phyloP scores from a whole-genome alignment of 495 filamentous ascomycete species.

The Podospora fimiseda region DNA sequence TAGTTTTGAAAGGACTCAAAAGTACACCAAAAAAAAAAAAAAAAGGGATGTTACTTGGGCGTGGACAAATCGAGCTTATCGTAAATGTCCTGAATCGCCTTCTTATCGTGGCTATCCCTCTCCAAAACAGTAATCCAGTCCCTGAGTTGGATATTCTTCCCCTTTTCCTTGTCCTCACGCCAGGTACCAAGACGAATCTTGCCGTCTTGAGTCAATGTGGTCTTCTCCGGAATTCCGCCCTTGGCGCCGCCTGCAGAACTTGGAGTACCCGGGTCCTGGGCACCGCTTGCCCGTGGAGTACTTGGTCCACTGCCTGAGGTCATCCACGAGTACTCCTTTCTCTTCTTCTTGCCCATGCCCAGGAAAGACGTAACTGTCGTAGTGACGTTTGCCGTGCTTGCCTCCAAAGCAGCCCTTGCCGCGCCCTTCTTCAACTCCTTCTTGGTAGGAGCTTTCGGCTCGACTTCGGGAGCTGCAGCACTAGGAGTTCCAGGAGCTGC shows the following conservation, averaged over 20 bases:
- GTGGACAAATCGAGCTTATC: constrained; percentile 38
- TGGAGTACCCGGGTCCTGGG: constrained; percentile 21
- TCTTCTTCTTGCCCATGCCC: constrained; percentile 48
- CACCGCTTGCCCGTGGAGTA: constrained; percentile 34
- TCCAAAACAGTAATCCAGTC: constrained; percentile 63
- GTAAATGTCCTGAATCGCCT: constrained; percentile 50
- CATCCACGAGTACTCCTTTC: constrained; percentile 57
- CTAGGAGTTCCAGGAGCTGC: constrained; percentile 45
- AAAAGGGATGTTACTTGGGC: neutral
- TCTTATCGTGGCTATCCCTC: constrained; percentile 49
- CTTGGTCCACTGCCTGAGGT: constrained; percentile 40
- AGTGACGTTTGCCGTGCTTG: constrained; percentile 51
- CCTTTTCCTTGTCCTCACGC: constrained; percentile 56
- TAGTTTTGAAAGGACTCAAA: neutral
- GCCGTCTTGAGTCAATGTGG: constrained; percentile 30
- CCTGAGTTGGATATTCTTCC: constrained; percentile 60
- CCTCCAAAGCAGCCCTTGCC: constrained; percentile 44
- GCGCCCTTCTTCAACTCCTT: constrained; percentile 58
- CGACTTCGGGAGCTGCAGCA: constrained; percentile 38
- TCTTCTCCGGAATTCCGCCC: constrained; percentile 17
- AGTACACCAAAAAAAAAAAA: neutral
- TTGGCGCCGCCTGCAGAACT: constrained; percentile 4
- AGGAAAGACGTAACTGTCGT: constrained; percentile 47
- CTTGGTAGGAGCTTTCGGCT: constrained; percentile 44
- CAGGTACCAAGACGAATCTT: constrained; percentile 50